Conservation (phyloP, 2,329 filamentous ascomycete genomes). For the Curvularia hawaiiensis region DNA sequence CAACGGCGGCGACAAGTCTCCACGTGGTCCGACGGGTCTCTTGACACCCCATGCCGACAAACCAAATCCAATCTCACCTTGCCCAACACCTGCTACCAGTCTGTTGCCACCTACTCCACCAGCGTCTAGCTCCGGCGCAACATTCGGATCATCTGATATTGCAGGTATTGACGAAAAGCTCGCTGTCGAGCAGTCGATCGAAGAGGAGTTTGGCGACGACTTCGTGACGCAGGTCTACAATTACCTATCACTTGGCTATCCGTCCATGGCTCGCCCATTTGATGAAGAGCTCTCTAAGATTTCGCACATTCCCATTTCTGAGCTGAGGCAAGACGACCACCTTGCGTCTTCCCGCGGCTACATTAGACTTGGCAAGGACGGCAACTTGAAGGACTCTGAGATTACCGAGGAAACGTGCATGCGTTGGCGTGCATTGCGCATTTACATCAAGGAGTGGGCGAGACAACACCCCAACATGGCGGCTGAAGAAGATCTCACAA, state of each 20-base stretch:
- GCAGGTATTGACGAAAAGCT: constrained; percentile 51
- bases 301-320: constrained; percentile 68
- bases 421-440: constrained; percentile 81
- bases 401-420: constrained; percentile 61
- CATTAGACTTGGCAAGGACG: constrained; percentile 61
- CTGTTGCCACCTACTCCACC: constrained; percentile 46
- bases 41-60: constrained; percentile 54
- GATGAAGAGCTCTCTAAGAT: constrained; percentile 88
- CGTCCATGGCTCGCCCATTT: constrained; percentile 79
- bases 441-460: constrained; percentile 90
- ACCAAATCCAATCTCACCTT: constrained; percentile 50
- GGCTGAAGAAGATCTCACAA: constrained; percentile 28
- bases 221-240: constrained; percentile 98
- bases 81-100: constrained; percentile 42
- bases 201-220: constrained; percentile 75
- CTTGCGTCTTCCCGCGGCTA: constrained; percentile 71
- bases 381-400: constrained; percentile 57
- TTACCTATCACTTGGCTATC: constrained; percentile 91
- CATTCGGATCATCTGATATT: constrained; percentile 40
- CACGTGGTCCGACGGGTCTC: constrained; percentile 54
- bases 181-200: constrained; percentile 54
- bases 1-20: constrained; percentile 46
- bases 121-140: constrained; percentile 30
- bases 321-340: constrained; percentile 75
- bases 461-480: constrained; percentile 77